Evolutionary conservation across 2,329 filamentous ascomycete genomes (phyloP), one percentile per base, ranked within the genome.

Genomic region (Colletotrichum liriopes): DNA sequence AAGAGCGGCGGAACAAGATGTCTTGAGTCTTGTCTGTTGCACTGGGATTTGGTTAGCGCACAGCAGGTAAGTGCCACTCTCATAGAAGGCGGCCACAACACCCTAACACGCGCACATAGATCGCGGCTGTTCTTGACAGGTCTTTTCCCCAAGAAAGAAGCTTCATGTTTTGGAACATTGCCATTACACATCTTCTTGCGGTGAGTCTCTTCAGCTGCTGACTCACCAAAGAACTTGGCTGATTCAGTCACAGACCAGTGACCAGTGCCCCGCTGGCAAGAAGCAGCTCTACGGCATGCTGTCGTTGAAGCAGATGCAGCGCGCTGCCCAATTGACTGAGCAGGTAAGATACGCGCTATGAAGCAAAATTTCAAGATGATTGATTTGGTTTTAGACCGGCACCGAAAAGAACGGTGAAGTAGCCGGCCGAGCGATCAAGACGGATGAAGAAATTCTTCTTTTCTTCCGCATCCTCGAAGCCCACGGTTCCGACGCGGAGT

Each of bases 41-140:
- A 88, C 64, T 89, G 87, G 83, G 89, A 91, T 74, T 82, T 90
- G 66, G 81, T 84, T 68, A 88, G 87, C 75, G 87, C 88, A 2
- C 89, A 91, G 77, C 87, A 89, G 82, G 88, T 89, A 79, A 72
- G 78, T 39, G 3, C 5, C 56, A 14, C n/a, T 20, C 11, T 49
- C 1, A 70, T 52, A 20, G 14, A 26, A 16, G 5, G 35, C 26
- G 43, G 7, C 35, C 43, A 16, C 5, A 23, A 18, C 3, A 4
- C 32, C 41, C 45, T 67, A 67, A 72, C 47, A n/a, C 5, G 16
- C 14, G 7, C 23, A 49, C 52, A 16, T 66, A 90, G 87, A 90
- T 91, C 76, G 86, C 88, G 0, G 86, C 86, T 1, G 84, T 85
- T 0, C 76, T 90, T 35, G 88, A 90, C 72, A 86, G 86, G 76